Evolutionary conservation across 345 rosid species (phyloP).

Genomic region (Leavenworthia alabamica): DNA sequence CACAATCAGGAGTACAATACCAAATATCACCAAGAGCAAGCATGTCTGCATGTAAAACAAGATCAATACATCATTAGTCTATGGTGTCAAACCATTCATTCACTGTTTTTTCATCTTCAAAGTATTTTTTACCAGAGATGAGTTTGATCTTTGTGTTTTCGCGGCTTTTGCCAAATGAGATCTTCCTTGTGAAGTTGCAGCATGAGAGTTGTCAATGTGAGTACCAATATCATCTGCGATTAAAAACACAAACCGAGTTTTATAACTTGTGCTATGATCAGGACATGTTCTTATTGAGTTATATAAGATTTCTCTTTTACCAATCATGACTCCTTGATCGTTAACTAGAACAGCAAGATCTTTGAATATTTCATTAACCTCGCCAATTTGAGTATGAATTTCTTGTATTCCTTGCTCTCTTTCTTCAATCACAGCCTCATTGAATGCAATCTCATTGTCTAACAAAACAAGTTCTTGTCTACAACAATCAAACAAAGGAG

Average conservation of each 20-base stretch:
- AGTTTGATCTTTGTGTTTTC: conserved; percentile 88
- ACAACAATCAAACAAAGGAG: conserved; percentile 19
- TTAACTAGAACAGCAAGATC: conserved; percentile 95
- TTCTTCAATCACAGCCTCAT: conserved; percentile 92
- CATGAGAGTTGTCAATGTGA: conserved; percentile 71
- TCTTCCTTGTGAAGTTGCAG: conserved; percentile 81
- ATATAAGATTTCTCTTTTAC: conserved; percentile 27
- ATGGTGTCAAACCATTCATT: neutral
- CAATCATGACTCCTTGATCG: conserved; percentile 90
- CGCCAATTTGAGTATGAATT: conserved; percentile 86
- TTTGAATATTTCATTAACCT: conserved; percentile 90
- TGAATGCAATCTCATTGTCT: conserved; percentile 89
- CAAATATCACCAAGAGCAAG: conserved; percentile 93
- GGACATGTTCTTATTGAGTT: neutral
- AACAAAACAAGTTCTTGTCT: conserved; percentile 80
- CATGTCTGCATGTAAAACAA: conserved; percentile 55
- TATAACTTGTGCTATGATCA: neutral
- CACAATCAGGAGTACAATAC: conserved; percentile 81
- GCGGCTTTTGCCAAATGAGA: conserved; percentile 80
- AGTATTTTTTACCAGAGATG: conserved; percentile 74
- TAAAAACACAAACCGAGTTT: neutral
- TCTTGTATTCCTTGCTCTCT: conserved; percentile 93
- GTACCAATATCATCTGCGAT: conserved; percentile 77
- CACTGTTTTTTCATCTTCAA: neutral
- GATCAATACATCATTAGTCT: conserved; percentile 10